Conservation (phyloP, 768 basidiomycete genomes). For the Suillus brevipes region DNA sequence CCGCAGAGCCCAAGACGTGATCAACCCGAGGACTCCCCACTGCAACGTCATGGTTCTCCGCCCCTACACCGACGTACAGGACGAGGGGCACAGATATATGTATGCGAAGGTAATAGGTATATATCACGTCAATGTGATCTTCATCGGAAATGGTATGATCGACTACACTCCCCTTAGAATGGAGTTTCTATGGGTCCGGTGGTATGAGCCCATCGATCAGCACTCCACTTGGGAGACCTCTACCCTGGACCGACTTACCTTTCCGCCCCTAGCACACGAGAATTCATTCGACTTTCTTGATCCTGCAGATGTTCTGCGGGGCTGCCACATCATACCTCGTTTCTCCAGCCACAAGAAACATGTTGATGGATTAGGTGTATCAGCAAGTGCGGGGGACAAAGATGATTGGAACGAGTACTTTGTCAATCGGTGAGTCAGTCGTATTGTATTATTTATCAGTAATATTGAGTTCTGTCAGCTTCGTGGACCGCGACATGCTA, state of each 20-base stretch:
- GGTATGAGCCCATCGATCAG: background rate
- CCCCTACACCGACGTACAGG: too few species aligned
- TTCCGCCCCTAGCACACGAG: background rate
- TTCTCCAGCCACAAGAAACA: background rate
- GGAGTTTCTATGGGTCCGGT: conserved; percentile 9
- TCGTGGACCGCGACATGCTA: conserved; percentile 6
- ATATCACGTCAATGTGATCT: conserved; percentile 7
- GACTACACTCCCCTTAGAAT: conserved; percentile 3
- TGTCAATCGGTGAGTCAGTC: background rate
- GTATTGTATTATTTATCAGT: background rate
- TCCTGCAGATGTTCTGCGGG: conserved; percentile 1
- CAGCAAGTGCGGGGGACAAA: background rate
- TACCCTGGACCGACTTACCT: background rate
- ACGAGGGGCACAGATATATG: background rate
- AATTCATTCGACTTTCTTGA: conserved; percentile 10
- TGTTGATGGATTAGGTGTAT: background rate
- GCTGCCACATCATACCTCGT: conserved; percentile 4
- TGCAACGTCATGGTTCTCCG: background rate
- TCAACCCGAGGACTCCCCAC: background rate
- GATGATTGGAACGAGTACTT: background rate
- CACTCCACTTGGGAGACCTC: background rate
- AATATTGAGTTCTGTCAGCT: background rate
- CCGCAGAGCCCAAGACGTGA: background rate
- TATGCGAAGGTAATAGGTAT: conserved; percentile 5
- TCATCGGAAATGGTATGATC: background rate